These are phyloP conservation scores for Rhodotorula sp. DNA, from an alignment of 1,284 basidiomycete species.

Conservation along the genomic window DNA sequence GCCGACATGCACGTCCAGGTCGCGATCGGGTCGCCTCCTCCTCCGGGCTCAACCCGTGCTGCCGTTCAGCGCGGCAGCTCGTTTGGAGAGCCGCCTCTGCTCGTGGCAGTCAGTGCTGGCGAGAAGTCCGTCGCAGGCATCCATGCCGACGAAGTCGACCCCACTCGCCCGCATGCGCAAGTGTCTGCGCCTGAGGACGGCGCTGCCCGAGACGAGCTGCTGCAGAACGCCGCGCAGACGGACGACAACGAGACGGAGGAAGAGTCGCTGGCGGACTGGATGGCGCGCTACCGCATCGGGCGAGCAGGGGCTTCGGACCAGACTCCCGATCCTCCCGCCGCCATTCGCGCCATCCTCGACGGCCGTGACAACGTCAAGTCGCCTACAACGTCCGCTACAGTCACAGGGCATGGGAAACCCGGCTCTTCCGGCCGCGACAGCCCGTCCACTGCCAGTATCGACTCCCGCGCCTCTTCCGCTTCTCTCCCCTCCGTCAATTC, in stretches of 20 bases:
- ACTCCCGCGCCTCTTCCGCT: neutral
- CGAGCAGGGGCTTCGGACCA: neutral
- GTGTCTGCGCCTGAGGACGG: neutral
- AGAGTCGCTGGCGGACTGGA: constrained; percentile 18
- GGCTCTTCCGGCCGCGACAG: neutral
- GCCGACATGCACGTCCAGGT: neutral
- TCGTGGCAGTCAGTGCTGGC: no score
- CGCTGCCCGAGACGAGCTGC: neutral
- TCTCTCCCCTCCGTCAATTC: constrained; percentile 17
- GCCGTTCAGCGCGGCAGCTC: neutral
- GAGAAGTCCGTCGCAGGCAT: no score
- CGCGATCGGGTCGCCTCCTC: neutral
- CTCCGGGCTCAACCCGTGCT: neutral
- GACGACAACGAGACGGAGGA: neutral
- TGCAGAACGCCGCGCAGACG: neutral
- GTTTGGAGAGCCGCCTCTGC: no score
- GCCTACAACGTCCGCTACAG: no score
- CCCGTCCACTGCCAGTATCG: neutral
- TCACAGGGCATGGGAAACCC: neutral
- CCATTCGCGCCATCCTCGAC: constrained; percentile 20
- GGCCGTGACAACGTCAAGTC: neutral
- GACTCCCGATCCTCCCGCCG: constrained; percentile 12
- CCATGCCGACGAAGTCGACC: no score
- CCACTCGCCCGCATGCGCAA: neutral
- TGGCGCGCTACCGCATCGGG: constrained; percentile 16